A percentile compares a stretch with the other conserved stretches of the same genome.
These are phyloP conservation scores for Gaultheria prostrata DNA, from an alignment of 148 eudicot genomes.

Conservation along the genomic window DNA sequence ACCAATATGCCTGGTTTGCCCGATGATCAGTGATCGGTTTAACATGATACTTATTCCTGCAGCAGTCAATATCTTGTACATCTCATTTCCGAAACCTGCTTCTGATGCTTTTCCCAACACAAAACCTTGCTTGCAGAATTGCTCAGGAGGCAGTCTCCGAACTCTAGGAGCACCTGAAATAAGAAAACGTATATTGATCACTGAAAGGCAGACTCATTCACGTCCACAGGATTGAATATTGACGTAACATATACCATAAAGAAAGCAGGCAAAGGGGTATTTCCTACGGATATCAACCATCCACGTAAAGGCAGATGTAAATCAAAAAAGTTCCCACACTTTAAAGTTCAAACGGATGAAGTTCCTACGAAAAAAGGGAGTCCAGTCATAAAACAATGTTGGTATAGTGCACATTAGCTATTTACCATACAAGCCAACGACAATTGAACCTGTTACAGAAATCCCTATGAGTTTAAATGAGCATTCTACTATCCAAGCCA, in stretches of 20 bases:
- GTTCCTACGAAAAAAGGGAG: not conserved
- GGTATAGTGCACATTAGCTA: not conserved
- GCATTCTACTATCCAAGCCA: not conserved
- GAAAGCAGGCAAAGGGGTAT: not conserved
- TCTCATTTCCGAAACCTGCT: constrained; percentile 92
- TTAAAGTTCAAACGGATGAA: not conserved
- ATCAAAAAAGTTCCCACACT: not conserved
- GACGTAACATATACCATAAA: not conserved
- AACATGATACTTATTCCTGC: constrained; percentile 82
- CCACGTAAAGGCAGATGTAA: not conserved
- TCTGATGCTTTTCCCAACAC: constrained; percentile 85
- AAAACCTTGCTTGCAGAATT: constrained; percentile 78
- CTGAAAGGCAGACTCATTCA: not conserved
- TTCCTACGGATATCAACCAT: not conserved
- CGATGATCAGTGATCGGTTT: constrained; percentile 85
- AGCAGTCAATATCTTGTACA: constrained; percentile 83
- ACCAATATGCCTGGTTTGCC: constrained; percentile 99
- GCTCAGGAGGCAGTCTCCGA: constrained; percentile 51
- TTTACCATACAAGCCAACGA: not conserved
- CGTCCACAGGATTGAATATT: not conserved
- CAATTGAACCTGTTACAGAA: not conserved
- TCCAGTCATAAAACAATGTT: not conserved
- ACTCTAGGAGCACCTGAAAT: constrained; percentile 68
- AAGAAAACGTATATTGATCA: not conserved
- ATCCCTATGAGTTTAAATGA: constrained; percentile 1